Conservation (phyloP, 2,329 filamentous ascomycete species). For the Paradendryphiella salina region DNA sequence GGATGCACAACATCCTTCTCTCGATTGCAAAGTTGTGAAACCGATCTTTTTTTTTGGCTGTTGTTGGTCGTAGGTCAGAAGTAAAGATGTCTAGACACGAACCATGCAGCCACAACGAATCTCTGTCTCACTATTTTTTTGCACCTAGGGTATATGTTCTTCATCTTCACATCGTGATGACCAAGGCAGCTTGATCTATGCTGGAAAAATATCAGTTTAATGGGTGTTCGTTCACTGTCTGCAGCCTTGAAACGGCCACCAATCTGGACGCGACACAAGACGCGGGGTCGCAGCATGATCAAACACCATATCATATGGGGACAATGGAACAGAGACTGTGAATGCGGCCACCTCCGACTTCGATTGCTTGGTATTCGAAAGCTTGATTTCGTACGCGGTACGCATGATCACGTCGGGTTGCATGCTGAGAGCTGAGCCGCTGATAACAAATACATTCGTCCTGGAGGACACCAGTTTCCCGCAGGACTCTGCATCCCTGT, state of each 20-base stretch:
- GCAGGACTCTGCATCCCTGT: conserved; percentile 13
- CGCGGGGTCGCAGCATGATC: not conserved
- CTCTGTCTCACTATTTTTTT: not conserved
- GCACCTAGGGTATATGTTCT: not conserved
- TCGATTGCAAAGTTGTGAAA: conserved; percentile 12
- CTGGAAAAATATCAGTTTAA: no score
- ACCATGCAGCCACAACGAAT: no score
- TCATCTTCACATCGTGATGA: not conserved
- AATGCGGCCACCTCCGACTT: conserved; percentile 7
- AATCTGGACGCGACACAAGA: not conserved
- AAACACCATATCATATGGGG: not conserved
- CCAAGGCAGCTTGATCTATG: no score
- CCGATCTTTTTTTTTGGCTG: not conserved
- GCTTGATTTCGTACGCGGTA: conserved; percentile 5
- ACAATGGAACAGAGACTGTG: not conserved
- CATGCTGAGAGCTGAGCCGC: conserved; percentile 9
- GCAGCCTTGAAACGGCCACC: not conserved
- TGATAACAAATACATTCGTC: conserved; percentile 1
- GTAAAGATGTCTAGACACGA: no score
- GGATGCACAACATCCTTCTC: conserved; percentile 25
- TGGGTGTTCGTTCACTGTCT: no score
- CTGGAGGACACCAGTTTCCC: conserved; percentile 6
- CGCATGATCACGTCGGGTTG: conserved; percentile 10
- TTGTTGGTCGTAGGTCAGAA: no score
- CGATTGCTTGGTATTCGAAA: conserved; percentile 4